Percentiles rank a stretch among this genome's conserved stretches.
Evolutionary conservation across 2,329 filamentous ascomycete genomes (phyloP).

Genomic region (Stachybotrys chartarum): DNA sequence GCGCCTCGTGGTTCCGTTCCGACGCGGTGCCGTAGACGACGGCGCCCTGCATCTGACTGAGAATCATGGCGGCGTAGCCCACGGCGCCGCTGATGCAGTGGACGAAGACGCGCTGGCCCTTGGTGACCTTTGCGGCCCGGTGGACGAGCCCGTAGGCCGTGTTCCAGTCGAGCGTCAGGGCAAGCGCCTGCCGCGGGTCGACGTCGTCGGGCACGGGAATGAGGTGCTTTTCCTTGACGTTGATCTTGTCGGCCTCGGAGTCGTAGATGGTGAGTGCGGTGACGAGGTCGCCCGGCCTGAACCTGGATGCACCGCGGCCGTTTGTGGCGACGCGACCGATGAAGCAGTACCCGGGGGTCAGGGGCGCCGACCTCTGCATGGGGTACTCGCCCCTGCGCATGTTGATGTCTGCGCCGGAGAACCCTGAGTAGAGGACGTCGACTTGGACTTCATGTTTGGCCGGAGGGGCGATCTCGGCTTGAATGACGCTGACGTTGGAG

Average conservation of each 20-base stretch:
- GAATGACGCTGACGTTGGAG: slow-evolving; percentile 26
- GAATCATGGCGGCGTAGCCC: slow-evolving; percentile 32
- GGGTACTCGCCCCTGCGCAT: slow-evolving; percentile 43
- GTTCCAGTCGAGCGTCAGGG: slow-evolving; percentile 37
- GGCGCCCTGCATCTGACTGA: slow-evolving; percentile 35
- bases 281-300: slow-evolving; percentile 25
- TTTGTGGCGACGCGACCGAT: slow-evolving; percentile 32
- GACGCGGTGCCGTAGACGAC: slow-evolving; percentile 42
- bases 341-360: slow-evolving; percentile 42
- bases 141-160: slow-evolving; percentile 31
- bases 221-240: slow-evolving; percentile 38
- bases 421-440: slow-evolving; percentile 37
- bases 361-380: slow-evolving; percentile 33
- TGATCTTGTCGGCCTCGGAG: slow-evolving; percentile 36
- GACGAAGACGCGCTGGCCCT: slow-evolving; percentile 40
- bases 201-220: slow-evolving; percentile 31
- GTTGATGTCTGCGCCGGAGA: slow-evolving; percentile 39
- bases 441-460: slow-evolving; percentile 36
- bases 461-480: slow-evolving; percentile 28
- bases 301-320: slow-evolving; percentile 25
- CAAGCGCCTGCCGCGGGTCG: slow-evolving; percentile 31
- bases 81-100: slow-evolving; percentile 44
- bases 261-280: slow-evolving; percentile 30
- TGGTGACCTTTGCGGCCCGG: slow-evolving; percentile 28
- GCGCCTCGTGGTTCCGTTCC: slow-evolving; percentile 32